These are phyloP conservation scores for Gynostemma pentaphyllum DNA, from an alignment of 306 rosid species.

Conservation along the genomic window DNA sequence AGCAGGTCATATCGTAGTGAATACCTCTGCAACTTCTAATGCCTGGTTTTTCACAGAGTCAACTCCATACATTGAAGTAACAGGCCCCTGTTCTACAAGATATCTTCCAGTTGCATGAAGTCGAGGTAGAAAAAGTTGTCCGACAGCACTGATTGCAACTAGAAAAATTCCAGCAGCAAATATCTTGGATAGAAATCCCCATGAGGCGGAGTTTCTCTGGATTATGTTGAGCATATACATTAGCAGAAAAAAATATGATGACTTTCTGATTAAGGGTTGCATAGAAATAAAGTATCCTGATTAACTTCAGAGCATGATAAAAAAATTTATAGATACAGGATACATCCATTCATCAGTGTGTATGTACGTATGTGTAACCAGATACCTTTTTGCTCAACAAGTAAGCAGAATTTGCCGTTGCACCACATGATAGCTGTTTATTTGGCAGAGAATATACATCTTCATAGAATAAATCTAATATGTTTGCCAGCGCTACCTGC, in stretches of 20 bases:
- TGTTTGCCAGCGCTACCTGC: conserved; percentile 74
- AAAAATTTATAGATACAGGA: not conserved
- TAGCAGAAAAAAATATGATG: not conserved
- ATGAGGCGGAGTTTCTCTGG: conserved; percentile 43
- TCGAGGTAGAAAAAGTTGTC: conserved; percentile 41
- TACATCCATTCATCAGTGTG: no score
- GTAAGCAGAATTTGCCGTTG: conserved; percentile 31
- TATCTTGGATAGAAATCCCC: conserved; percentile 37
- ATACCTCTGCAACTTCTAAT: conserved; percentile 45
- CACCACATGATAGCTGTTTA: conserved; percentile 53
- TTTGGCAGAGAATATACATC: conserved; percentile 61
- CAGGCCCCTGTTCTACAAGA: conserved; percentile 22
- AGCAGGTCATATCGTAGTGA: not conserved
- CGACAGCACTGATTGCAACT: conserved; percentile 44
- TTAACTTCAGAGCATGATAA: not conserved
- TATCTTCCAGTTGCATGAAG: conserved; percentile 29
- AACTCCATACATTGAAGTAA: conserved; percentile 36
- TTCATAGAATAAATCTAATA: conserved; percentile 63
- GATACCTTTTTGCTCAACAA: conserved; percentile 52
- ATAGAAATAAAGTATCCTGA: not conserved
- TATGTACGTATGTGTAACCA: not conserved
- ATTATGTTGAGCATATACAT: conserved; percentile 12
- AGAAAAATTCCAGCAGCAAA: conserved; percentile 69
- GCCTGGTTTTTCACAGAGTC: conserved; percentile 24
- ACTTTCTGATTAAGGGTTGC: not conserved